Evolutionary conservation across 257 asterid species (phyloP).

Genomic region (Echium plantagineum): DNA sequence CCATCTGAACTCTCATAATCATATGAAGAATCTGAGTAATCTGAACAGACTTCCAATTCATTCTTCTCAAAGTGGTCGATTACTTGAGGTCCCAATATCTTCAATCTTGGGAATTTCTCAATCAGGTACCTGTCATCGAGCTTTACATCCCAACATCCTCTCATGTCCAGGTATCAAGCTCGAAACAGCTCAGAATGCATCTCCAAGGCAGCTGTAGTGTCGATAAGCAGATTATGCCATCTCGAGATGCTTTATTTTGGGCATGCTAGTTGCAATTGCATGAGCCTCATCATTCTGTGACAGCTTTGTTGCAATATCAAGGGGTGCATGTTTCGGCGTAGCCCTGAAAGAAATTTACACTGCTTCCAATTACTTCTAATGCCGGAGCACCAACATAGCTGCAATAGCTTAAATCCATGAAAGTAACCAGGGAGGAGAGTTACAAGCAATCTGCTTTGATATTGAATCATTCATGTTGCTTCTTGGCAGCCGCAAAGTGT

Average conservation of each 20-base stretch:
- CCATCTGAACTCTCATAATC: constrained; percentile 32
- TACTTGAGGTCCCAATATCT: constrained; percentile 29
- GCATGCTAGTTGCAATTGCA: constrained; percentile 30
- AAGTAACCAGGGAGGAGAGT: constrained; percentile 18
- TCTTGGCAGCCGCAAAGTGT: constrained; percentile 25
- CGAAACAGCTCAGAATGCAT: constrained; percentile 17
- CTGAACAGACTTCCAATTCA: constrained; percentile 30
- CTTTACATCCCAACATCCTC: constrained; percentile 47
- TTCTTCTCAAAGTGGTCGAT: constrained; percentile 25
- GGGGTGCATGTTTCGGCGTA: constrained; percentile 32
- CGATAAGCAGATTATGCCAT: constrained; percentile 27
- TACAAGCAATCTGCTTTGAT: constrained; percentile 20
- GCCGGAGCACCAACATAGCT: constrained; percentile 18
- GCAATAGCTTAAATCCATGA: constrained; percentile 34
- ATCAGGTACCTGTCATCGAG: constrained; percentile 25
- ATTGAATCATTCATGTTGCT: constrained; percentile 16
- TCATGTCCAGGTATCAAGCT: constrained; percentile 22
- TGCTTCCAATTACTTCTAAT: constrained; percentile 22
- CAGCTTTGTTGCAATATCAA: constrained; percentile 19
- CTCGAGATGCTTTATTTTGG: constrained; percentile 33
- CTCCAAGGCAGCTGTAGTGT: constrained; percentile 17
- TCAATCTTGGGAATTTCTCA: constrained; percentile 25
- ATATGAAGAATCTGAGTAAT: constrained; percentile 25
- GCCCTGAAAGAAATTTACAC: constrained; percentile 19
- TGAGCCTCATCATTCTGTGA: constrained; percentile 33